Conservation (phyloP, 2,329 filamentous ascomycete species). For the Aspergillus viridinutans region DNA sequence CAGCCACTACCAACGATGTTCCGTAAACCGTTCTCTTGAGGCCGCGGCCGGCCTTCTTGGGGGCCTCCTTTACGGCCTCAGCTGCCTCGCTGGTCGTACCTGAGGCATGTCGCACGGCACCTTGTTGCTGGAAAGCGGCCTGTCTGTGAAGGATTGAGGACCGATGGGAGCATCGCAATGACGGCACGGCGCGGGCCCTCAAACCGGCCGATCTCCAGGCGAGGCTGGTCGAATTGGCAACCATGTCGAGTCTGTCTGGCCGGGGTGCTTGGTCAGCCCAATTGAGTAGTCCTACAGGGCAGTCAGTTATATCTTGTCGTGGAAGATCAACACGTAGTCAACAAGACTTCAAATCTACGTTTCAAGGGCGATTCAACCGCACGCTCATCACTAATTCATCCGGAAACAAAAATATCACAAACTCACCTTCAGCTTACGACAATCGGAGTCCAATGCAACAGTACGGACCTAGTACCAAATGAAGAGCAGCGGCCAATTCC, state of each 20-base stretch:
- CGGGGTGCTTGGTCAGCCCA: neutral
- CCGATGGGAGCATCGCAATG: conserved; percentile 21
- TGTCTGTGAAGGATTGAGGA: conserved; percentile 12
- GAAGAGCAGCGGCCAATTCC: neutral
- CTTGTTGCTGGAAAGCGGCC: neutral
- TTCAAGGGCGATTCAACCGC: neutral
- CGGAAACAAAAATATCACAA: neutral
- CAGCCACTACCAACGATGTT: conserved; percentile 49
- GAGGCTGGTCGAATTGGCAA: conserved; percentile 18
- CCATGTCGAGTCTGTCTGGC: conserved; percentile 13
- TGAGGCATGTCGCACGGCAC: conserved; percentile 12
- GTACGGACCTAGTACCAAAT: neutral
- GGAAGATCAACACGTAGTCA: no score
- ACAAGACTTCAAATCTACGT: no score
- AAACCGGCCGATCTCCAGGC: conserved; percentile 23
- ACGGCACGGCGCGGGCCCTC: conserved; percentile 20
- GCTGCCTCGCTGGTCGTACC: conserved; percentile 5
- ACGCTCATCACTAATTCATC: no score
- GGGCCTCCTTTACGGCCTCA: conserved; percentile 12
- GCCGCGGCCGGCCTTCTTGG: conserved; percentile 26
- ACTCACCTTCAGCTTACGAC: neutral
- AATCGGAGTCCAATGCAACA: neutral
- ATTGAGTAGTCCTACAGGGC: neutral
- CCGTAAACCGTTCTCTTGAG: conserved; percentile 37
- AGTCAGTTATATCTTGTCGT: neutral